Evolutionary conservation across 306 rosid genomes (phyloP), one percentile per base, ranked within the genome.

Genomic region (Luffa aegyptiaca): DNA sequence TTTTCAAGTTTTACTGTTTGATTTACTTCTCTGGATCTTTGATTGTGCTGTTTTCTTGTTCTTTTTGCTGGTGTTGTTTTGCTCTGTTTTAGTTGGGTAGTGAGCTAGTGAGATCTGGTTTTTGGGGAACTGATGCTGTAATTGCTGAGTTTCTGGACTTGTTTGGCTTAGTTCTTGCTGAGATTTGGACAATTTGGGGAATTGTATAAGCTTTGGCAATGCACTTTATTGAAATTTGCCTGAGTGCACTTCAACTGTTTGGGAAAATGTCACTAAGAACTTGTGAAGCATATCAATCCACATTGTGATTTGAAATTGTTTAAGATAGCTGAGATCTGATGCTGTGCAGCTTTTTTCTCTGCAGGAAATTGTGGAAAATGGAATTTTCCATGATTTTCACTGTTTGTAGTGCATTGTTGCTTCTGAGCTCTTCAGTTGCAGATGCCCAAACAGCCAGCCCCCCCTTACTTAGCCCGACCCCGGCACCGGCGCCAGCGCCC

Each of bases 321-420:
- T 31, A 73, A 73, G 42, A 31, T 33, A 33, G 13, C 16, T 75
- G 39, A 75, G 79, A 75, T 75, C 79, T 52, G 79, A 75, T 51
- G 8, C 63, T 35, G 33, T 62, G 82, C 78, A 31, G 81, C 83
- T 21, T 85, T 79, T 85, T 85, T 80, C 92, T 89, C 92, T 82
- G 65, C 81, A 92, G 98, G 98, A 91, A 91, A 86, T 92, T 85
- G 86, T 92, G 90, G 91, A 83, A 86, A 86, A 95, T 95, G 98
- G 90, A 82, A 62, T 75, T 83, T 71, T 84, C 89, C 62, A 69
- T 65, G 85, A 56, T 87, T 73, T 84, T 89, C 86, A 72, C 87
- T 41, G 85, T 86, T 44, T 82, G 85, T 84, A 81, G 80, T 82
- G 74, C 82, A 39, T 21, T 90, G 76, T 81, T 92, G 81, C 90